Conservation (phyloP, 306 rosid genomes). For the Abrus precatorius region DNA sequence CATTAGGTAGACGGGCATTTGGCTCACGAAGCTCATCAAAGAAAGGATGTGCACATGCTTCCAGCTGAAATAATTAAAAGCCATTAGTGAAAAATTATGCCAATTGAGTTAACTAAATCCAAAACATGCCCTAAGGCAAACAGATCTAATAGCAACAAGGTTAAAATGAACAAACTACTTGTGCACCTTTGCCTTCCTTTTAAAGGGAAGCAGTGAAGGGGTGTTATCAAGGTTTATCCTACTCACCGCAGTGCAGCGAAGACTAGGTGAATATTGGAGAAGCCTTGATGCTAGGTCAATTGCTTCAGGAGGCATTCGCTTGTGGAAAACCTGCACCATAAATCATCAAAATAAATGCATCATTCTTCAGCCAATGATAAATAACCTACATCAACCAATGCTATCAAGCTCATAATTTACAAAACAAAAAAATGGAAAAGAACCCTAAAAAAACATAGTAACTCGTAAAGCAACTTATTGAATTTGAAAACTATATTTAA, state of each 20-base stretch:
- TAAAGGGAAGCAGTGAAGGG: not conserved
- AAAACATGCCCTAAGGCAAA: not conserved
- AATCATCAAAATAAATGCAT: constrained; percentile 27
- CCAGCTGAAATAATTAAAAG: constrained; percentile 65
- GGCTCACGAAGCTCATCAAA: constrained; percentile 89
- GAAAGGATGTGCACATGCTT: constrained; percentile 90
- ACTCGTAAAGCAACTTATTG: constrained; percentile 1
- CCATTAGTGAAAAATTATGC: constrained; percentile 15
- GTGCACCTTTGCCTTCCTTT: not conserved
- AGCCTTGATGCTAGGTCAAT: constrained; percentile 93
- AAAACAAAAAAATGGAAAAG: not conserved
- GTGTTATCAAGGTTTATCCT: constrained; percentile 10
- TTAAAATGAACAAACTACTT: not conserved
- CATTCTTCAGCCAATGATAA: constrained; percentile 10
- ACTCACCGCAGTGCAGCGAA: constrained; percentile 92
- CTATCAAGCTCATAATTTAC: not conserved
- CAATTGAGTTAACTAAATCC: not conserved
- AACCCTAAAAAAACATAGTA: not conserved
- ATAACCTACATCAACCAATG: not conserved
- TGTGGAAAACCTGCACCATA: constrained; percentile 77
- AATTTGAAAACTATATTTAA: constrained; percentile 18
- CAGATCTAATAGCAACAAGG: not conserved
- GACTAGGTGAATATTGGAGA: constrained; percentile 92
- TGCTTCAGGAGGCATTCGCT: constrained; percentile 93
- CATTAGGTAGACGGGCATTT: constrained; percentile 79